Evolutionary conservation across 495 filamentous ascomycete genomes (phyloP), one percentile per base, ranked within the genome.

Genomic region (Podospora pseudoanserina): DNA sequence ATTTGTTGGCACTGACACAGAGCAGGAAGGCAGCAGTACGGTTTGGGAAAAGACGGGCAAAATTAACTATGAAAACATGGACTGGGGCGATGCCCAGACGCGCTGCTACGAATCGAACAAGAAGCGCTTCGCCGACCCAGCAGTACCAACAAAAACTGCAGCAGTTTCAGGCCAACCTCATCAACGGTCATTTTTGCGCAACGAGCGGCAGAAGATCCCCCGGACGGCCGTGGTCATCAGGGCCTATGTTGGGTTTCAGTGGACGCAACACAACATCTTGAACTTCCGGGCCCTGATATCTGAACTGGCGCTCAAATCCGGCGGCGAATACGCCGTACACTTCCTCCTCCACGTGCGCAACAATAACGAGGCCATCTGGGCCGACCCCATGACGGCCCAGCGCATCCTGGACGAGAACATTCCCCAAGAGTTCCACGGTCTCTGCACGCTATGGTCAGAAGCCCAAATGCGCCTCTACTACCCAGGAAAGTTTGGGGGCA

Each of bases 371-470:
- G 84, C 87, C 18, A 90, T 94, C 66, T 90, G 86, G 81, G 83
- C 87, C 16, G 84, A 90, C 71, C 74, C 77, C 3, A 73, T 79
- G 18, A 82, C 84, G 0, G 89, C 90, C 6, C 79, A 84, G 67
- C 69, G 76, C 5, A 78, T 86, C 5, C 86, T 99, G 20, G 83
- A 87, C 57, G 83, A 89, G 20, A 86, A 90, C 6, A 85, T 98
- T n/a, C 95, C 96, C 0, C 80, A 84, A 60, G 95, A 99, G 74
- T 99, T 99, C 78, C 88, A 87, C 66, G 90, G 90, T 13, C 88
- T 98, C 78, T 91, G 89, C 28, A 91, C 90, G 0, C 83, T 99
- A 2, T 99, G 95, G 95, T 92, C 92, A n/a, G 92, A 97, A 75
- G 83, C 86, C 4, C 93, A 97, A 79, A 97, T 97, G 94, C 82